These are phyloP conservation scores for Lotus japonicus DNA, from an alignment of 306 rosid genomes.

Conservation along the genomic window DNA sequence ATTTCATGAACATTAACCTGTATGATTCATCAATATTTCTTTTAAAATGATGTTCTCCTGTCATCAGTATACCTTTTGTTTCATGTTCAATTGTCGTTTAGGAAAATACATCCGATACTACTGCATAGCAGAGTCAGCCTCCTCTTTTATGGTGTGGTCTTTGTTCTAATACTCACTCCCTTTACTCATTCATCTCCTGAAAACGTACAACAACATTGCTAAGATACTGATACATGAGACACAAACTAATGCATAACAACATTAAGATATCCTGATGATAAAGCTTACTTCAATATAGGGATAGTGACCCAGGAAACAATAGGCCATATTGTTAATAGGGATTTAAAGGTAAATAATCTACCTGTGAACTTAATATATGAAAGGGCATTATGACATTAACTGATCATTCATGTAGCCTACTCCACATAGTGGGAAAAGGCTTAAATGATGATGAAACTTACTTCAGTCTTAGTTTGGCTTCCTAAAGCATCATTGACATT, in stretches of 20 bases:
- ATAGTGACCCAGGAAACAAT: no score
- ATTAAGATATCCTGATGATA: neutral
- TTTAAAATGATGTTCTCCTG: slow-evolving; percentile 22
- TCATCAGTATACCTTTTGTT: no score
- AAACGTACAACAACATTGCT: neutral
- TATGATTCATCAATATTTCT: slow-evolving; percentile 6
- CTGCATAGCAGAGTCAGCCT: slow-evolving; percentile 26
- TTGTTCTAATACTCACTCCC: slow-evolving; percentile 12
- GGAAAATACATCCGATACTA: slow-evolving; percentile 25
- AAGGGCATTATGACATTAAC: no score
- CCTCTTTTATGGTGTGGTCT: slow-evolving; percentile 32
- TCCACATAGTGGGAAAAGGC: no score
- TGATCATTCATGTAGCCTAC: no score
- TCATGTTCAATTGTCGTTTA: slow-evolving; percentile 35
- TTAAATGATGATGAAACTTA: neutral
- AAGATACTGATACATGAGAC: neutral
- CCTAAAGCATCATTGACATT: neutral
- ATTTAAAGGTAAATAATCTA: no score
- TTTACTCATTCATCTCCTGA: slow-evolving; percentile 19
- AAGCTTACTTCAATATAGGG: no score
- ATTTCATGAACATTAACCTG: no score
- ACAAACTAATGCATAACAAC: neutral
- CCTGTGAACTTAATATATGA: no score
- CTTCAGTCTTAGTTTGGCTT: neutral
- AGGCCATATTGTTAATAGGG: no score